A percentile compares a stretch with the other conserved stretches of the same genome.
These are phyloP conservation scores for Naegleria gruberi DNA, from an alignment of 208 protist genomes.

Conservation along the genomic window DNA sequence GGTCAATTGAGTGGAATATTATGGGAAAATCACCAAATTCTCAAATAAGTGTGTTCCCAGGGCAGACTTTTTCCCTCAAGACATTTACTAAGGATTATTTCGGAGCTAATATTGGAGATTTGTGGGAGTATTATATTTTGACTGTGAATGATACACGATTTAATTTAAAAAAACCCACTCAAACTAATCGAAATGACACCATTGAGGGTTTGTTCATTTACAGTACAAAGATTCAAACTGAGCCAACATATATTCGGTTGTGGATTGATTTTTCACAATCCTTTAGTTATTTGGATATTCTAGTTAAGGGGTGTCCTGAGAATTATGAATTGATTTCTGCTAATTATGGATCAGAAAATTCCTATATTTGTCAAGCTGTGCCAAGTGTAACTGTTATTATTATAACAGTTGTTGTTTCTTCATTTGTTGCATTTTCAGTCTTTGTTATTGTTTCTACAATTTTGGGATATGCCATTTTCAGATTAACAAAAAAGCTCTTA, in stretches of 20 bases:
- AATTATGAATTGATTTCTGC: neutral
- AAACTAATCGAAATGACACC: neutral
- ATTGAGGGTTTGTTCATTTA: neutral
- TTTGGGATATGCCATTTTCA: neutral
- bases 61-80: neutral
- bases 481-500: neutral
- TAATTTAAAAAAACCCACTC: no score
- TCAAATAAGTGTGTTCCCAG: neutral
- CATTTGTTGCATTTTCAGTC: neutral
- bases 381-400: neutral
- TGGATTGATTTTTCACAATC: no score
- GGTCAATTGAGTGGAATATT: neutral
- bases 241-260: neutral
- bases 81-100: neutral
- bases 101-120: neutral
- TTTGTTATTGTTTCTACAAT: neutral
- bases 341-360: neutral
- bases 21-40: neutral
- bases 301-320: no score
- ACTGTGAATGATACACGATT: neutral
- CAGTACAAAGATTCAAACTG: neutral
- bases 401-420: neutral
- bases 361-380: neutral
- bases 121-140: neutral
- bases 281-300: no score